Base-by-base conservation (phyloP, 139 green algal genomes). In the Chlamydomonas incerta region DNA sequence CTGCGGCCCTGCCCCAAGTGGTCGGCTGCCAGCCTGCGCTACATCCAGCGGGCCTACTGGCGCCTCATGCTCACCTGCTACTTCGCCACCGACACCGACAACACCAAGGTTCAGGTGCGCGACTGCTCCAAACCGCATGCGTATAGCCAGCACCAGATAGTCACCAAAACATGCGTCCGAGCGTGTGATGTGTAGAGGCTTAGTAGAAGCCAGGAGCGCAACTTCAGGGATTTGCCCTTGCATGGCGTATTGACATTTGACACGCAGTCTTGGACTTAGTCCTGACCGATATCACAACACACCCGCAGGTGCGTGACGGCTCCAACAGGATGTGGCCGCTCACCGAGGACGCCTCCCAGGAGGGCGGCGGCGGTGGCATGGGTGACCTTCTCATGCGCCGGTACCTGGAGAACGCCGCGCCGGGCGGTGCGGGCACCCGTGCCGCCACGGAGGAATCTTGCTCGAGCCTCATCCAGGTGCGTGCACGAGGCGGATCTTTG, bases 1-100 rank as follows among this genome's bases (percentile, higher is more conserved):
- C 62, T 87, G 79, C 63, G 87, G 62, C 34, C 55, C 21, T 11
- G 1, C 9, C 6, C 31, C 15, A 70, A 68, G 9, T 34, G n/a
- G 3, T 11, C 14, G 20, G 57, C 55, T 15, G 23, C 62, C 69
- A 81, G 37, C 34, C 21, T 74, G 69, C 77, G 85, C 72, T 89
- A 87, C 85, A 46, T 87, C n/a, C 60, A 74, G 55, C 70, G 65
- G 0, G 85, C 85, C 35, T 89, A 87, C 79, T 89, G 85, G 85
- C 69, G 62, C 9, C 72, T 89, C 29, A 13, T 87, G 28, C 77
- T 74, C 24, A 41, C 79, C 70, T 74, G 71, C 52, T 89, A 87
- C 58, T 87, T 89, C 13, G 57, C 77, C 10, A 89, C 85, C 14
- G 72, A 89, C 79, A 89, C 85, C 14, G 85, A 84, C 55, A 89